Conservation (phyloP, 2,329 filamentous ascomycete genomes). For the Fusarium sp. region DNA sequence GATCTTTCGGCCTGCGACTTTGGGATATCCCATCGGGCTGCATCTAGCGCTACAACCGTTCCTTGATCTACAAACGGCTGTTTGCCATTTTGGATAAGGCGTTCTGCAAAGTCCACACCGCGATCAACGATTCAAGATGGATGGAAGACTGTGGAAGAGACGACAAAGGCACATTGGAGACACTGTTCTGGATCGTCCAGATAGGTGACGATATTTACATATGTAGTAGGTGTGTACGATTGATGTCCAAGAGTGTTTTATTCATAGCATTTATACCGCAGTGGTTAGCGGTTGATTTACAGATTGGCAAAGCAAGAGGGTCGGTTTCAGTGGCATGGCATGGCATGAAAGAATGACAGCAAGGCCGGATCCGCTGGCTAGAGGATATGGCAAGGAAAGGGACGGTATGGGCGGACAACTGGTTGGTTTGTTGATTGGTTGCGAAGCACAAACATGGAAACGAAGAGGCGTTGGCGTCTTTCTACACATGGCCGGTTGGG, state of each 20-base stretch:
- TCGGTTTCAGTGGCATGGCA: constrained; percentile 10
- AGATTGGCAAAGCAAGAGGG: constrained; percentile 39
- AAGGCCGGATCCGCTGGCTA: constrained; percentile 21
- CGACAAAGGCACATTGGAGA: constrained; percentile 34
- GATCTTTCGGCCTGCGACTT: background rate
- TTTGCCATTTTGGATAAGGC: constrained; percentile 43
- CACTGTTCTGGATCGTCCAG: constrained; percentile 43
- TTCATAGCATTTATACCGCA: constrained; percentile 39
- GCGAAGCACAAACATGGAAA: constrained; percentile 37
- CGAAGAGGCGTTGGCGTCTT: constrained; percentile 46
- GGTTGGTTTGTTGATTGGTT: constrained; percentile 22
- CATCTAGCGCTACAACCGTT: background rate
- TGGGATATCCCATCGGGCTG: background rate
- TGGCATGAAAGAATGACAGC: constrained; percentile 28
- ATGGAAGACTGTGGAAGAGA: constrained; percentile 18
- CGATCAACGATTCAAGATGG: constrained; percentile 22
- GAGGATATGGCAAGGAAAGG: background rate
- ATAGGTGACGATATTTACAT: constrained; percentile 24
- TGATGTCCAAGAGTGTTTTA: constrained; percentile 28
- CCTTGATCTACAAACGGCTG: constrained; percentile 28
- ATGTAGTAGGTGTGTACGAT: constrained; percentile 45
- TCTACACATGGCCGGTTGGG: constrained; percentile 44
- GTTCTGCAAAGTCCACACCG: constrained; percentile 11
- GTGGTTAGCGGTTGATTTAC: constrained; percentile 29
- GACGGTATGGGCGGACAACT: constrained; percentile 1